Evolutionary conservation across 768 basidiomycete species (phyloP).

Genomic region (Exsudoporus frostii): DNA sequence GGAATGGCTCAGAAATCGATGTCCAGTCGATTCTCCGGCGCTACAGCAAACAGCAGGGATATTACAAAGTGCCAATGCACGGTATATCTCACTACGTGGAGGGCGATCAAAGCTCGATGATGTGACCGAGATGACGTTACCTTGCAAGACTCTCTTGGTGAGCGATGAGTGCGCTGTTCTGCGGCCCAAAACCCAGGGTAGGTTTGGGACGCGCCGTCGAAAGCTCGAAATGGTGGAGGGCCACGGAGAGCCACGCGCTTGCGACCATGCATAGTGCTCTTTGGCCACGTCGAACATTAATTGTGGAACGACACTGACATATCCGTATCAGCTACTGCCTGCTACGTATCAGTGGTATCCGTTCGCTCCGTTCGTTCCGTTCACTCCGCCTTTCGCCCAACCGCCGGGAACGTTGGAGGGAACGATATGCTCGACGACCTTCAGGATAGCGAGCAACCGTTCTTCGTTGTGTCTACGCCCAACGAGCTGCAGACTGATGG

Average conservation of each 20-base stretch:
- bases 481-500: slow-evolving; percentile 47
- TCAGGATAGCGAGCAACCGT: slow-evolving; percentile 42
- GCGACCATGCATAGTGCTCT: not conserved
- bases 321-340: not conserved
- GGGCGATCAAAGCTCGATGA: not conserved
- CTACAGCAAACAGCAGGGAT: slow-evolving; percentile 2
- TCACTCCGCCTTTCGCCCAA: slow-evolving; percentile 1
- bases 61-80: not conserved
- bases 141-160: not conserved
- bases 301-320: not conserved
- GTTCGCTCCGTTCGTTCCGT: slow-evolving; percentile 11
- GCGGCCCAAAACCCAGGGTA: not conserved
- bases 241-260: not conserved
- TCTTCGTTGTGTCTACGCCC: slow-evolving; percentile 52
- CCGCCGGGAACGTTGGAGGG: slow-evolving; percentile 15
- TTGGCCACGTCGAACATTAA: not conserved
- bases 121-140: not conserved
- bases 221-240: not conserved
- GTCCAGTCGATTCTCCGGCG: not conserved
- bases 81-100: not conserved
- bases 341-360: slow-evolving; percentile 3
- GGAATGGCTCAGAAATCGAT: too few species aligned
- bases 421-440: slow-evolving; percentile 35
- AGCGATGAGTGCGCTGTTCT: not conserved
- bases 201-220: not conserved